Evolutionary conservation across 1,284 basidiomycete genomes (phyloP).

Genomic region (Bondarzewia mesenterica): DNA sequence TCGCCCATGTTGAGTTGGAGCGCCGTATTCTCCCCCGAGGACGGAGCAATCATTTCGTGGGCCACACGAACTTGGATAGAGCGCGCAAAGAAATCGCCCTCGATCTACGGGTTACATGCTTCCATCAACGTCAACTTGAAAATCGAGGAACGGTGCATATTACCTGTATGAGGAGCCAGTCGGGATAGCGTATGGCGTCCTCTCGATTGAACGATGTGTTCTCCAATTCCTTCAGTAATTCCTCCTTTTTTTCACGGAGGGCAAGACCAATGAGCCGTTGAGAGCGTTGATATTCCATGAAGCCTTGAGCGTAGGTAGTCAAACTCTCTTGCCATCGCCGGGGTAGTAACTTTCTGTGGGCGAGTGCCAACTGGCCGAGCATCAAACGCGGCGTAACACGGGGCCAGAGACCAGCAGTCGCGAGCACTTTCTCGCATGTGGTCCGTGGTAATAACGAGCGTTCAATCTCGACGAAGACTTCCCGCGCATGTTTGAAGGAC

Average conservation of each 20-base stretch:
- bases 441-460: background rate
- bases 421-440: background rate
- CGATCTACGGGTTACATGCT: slow-evolving; percentile 26
- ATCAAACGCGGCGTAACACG: background rate
- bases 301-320: slow-evolving; percentile 16
- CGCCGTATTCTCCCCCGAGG: slow-evolving; percentile 25
- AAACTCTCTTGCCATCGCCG: slow-evolving; percentile 22
- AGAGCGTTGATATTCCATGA: slow-evolving; percentile 27
- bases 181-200: slow-evolving; percentile 18
- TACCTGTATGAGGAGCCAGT: slow-evolving; percentile 44
- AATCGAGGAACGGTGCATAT: background rate
- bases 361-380: background rate
- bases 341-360: background rate
- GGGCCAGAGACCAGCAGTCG: background rate
- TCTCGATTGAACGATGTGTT: slow-evolving; percentile 14
- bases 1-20: slow-evolving; percentile 55
- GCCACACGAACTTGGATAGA: slow-evolving; percentile 33
- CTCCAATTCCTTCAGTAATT: slow-evolving; percentile 27
- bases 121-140: background rate
- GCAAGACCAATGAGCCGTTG: slow-evolving; percentile 20
- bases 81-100: slow-evolving; percentile 33
- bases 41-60: slow-evolving; percentile 39
- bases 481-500: background rate
- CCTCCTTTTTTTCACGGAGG: slow-evolving; percentile 14
- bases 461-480: background rate